Evolutionary conservation across 2,329 filamentous ascomycete genomes (phyloP).

Genomic region (Fusarium sp.): DNA sequence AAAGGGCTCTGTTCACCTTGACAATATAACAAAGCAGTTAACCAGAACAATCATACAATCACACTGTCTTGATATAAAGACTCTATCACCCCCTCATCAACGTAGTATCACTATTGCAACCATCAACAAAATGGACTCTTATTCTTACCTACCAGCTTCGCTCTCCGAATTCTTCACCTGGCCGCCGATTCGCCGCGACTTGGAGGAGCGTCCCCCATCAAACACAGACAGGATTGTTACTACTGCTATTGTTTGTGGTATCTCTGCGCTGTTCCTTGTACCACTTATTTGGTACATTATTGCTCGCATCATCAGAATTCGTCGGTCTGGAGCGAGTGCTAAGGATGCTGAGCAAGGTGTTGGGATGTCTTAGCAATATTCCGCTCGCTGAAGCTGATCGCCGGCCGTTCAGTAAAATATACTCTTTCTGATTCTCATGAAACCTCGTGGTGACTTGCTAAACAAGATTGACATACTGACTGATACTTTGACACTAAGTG

Average conservation of each 20-base stretch:
- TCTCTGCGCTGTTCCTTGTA: constrained; percentile 12
- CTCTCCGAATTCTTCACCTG: constrained; percentile 10
- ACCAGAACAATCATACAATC: no score
- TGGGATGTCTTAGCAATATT: background rate
- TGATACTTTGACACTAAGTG: no score
- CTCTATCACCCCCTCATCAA: no score
- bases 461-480: no score
- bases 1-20: no score
- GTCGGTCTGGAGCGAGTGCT: background rate
- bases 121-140: background rate
- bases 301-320: background rate
- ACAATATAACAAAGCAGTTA: no score
- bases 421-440: no score
- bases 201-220: background rate
- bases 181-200: constrained; percentile 15
- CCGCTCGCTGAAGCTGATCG: no score
- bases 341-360: constrained; percentile 8
- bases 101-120: no score
- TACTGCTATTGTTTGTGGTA: constrained; percentile 16
- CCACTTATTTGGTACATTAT: constrained; percentile 21
- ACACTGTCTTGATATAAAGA: no score
- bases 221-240: constrained; percentile 3
- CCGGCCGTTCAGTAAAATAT: no score
- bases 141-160: constrained; percentile 12
- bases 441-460: no score